Base-by-base conservation (phyloP, 768 basidiomycete genomes). In the Ramaria rubella region DNA sequence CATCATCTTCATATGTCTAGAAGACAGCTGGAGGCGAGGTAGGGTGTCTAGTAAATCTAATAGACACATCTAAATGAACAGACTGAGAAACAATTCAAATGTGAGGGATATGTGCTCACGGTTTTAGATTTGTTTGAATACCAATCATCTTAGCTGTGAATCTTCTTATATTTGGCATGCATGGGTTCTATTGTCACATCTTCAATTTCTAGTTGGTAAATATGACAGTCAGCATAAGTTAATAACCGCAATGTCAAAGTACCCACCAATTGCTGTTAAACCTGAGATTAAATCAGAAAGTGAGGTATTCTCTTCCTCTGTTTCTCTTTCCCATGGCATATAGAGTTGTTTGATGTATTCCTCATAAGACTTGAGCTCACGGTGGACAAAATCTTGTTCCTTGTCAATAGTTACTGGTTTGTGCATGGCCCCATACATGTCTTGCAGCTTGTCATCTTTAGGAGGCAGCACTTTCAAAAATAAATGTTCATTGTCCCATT, bases 11-110 rank as follows among this genome's bases (percentile, higher is more conserved):
- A 55, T 9, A 23, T 55, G 54, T 4, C 29, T 11, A 30, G 12
- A 9, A 15, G 54, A 55, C 12, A 55, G 17, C 23, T 30, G 40
- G 5, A 55, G 26, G 42, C 54, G 54, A 11, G 54, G 54, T 14
- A 49, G 48, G 12, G 12, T 49, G 48, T 49, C 48, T 7, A 49
- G 29, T 12, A 49, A 26, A 19, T 49, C 29, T 8, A 49, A 9
- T 6, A 49, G 15, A 49, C 12, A 49, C 48, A 49, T 49, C 48
- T 49, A 26, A 7, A 45, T 45, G 8, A 9, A 24, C 48, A 49
- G 12, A 8, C 8, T 24, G 8, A 49, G 23, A 7, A 8, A 9
- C 7, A 21, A 8, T 45, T 9, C 43, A 7, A 45, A 17, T 45
- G 19, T 7, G 9, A 45, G 19, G 7, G 43, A n/a, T 19, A 8